Evolutionary conservation across 768 basidiomycete species (phyloP).

Genomic region (Auriscalpium vulgare): DNA sequence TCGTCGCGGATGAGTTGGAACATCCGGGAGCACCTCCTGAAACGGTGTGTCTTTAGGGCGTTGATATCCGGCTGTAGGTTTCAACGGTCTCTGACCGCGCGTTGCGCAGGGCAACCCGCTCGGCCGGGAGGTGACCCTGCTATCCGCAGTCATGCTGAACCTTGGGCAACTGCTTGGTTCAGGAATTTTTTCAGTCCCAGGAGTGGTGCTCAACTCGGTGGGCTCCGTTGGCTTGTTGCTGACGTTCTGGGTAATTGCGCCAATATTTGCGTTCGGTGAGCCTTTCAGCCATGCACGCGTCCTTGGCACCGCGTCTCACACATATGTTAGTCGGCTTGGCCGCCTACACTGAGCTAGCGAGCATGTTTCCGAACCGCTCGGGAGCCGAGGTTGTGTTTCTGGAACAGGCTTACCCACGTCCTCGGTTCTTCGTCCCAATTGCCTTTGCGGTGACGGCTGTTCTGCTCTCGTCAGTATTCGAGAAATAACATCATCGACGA

Average conservation of each 20-base stretch:
- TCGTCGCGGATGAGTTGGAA: neutral
- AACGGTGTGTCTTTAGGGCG: no score
- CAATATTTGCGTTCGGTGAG: slow-evolving; percentile 16
- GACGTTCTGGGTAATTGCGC: slow-evolving; percentile 21
- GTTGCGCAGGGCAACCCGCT: slow-evolving; percentile 13
- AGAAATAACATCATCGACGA: no score
- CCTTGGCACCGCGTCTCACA: slow-evolving; percentile 9
- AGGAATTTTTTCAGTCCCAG: slow-evolving; percentile 24
- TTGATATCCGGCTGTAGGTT: no score
- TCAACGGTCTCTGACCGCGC: no score
- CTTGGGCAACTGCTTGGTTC: slow-evolving; percentile 18
- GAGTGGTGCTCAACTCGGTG: slow-evolving; percentile 18
- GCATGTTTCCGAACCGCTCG: slow-evolving; percentile 41
- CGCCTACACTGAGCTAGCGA: slow-evolving; percentile 34
- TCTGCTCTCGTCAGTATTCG: slow-evolving; percentile 18
- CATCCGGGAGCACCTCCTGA: no score
- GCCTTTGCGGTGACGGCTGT: slow-evolving; percentile 30
- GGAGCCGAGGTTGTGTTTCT: slow-evolving; percentile 43
- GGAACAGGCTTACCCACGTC: slow-evolving; percentile 35
- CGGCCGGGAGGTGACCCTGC: slow-evolving; percentile 16
- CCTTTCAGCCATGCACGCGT: neutral
- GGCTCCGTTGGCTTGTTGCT: slow-evolving; percentile 22
- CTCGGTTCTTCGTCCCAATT: slow-evolving; percentile 35
- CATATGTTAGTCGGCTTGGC: slow-evolving; percentile 3
- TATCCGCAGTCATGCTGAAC: slow-evolving; percentile 17